phyloP scores from a whole-genome alignment of 192 early-diverging fungal species.

The Mortierella hygrophila region DNA sequence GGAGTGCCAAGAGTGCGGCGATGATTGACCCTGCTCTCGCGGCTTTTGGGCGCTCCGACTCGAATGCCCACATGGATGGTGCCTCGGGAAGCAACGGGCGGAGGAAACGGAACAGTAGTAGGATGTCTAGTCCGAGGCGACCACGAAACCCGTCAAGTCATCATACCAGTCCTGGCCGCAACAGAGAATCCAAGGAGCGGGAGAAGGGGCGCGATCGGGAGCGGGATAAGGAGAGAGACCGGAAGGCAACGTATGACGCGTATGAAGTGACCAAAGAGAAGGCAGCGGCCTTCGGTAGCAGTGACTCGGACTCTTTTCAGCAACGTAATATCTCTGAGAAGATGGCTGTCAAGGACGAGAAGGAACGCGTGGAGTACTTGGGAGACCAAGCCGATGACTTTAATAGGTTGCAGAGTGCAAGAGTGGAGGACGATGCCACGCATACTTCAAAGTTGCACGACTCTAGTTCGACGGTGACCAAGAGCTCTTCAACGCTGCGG shows the following conservation, averaged over 20 bases:
- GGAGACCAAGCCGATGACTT: background rate
- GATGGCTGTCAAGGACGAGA: background rate
- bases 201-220: slow-evolving; percentile 46
- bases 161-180: slow-evolving; percentile 24
- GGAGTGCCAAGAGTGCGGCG: slow-evolving; percentile 46
- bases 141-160: slow-evolving; percentile 4
- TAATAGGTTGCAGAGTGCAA: background rate
- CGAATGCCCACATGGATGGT: slow-evolving; percentile 17
- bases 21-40: slow-evolving; percentile 51
- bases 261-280: slow-evolving; percentile 16
- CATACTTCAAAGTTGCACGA: background rate
- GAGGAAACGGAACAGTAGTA: slow-evolving; percentile 28
- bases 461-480: background rate
- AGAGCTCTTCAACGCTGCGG: slow-evolving; percentile 9
- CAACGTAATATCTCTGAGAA: slow-evolving; percentile 1
- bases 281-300: background rate
- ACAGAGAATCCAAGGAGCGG: slow-evolving; percentile 30
- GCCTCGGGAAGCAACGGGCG: background rate
- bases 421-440: slow-evolving; percentile 9
- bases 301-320: slow-evolving; percentile 18
- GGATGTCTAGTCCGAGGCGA: slow-evolving; percentile 32
- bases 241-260: slow-evolving; percentile 21
- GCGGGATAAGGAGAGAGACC: slow-evolving; percentile 34
- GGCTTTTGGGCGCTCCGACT: slow-evolving; percentile 45
- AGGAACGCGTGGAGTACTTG: slow-evolving; percentile 2